Base-by-base conservation (phyloP, 2,329 filamentous ascomycete species). In the Cladorrhinum sp. region DNA sequence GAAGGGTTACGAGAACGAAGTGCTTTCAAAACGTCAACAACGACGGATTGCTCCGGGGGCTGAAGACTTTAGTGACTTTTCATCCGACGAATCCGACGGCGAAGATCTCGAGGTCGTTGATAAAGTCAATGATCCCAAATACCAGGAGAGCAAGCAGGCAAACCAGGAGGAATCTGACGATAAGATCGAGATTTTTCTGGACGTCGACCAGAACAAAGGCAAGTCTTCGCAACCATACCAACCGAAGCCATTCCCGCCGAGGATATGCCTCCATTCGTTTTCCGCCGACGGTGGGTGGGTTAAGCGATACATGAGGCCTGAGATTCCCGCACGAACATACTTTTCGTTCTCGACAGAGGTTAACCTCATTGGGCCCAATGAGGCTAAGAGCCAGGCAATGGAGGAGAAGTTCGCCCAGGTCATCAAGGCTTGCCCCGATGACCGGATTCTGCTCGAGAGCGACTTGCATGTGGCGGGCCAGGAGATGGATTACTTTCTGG, bases 241-340 rank as follows among this genome's bases (percentile, higher is more conserved):
- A 20, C 67, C 79, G 1, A 86, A 82, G 62, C 88, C 90, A 0
- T 98, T 89, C 67, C 93, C 95, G 3, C 92, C 93, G 0, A 81
- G 93, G 8, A 88, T 98, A 71, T 99, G 95, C 71, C 84, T 99
- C 62, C 95, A 99, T 74, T 97, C 93, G 0, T 99, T 92, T 74
- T 96, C 90, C 53, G 94, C 83, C 88, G 5, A 80, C 85, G 10
- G 87, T 95, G 60, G 82, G 88, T 30, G 14, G 33, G 76, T 97
- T 39, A 87, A 84, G 65, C 92, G 92, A 73, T 98, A 96, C 70
- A 76, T 92, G 53, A 82, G 89, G 65, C 84, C 85, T 1, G 79
- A 83, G 1, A 85, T 95, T 8, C 94, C 94, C 0, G 86, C 87
- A 0, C 80, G 86, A 16, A 82, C 98, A 20, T 99, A 87, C 74